Base-by-base conservation (phyloP, 202 grass and related monocot genomes). In the Zoysia matrella region DNA sequence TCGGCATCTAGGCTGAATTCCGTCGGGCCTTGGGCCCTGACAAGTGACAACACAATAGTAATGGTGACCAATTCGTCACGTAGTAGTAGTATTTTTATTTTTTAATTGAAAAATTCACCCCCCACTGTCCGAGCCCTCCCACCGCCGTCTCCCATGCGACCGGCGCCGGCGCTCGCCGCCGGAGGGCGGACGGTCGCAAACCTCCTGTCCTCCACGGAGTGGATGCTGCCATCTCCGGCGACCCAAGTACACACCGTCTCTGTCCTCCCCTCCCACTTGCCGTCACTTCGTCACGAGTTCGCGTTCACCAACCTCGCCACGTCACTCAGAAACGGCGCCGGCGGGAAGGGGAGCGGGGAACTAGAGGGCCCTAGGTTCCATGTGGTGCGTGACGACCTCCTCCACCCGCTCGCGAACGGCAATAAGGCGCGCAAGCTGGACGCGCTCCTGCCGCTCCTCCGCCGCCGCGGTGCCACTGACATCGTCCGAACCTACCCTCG, bases 381-480 rank as follows among this genome's bases (percentile, higher is more conserved):
- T 15, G 70, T 98, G 67, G 82, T 91, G 40, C 87, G 92, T 8
- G 95, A 95, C 78, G 92, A 98, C 75, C 82, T 98, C 65, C 84
- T 98, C 76, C 92, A 98, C 36, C 92, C 95, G 11, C 77, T 98
- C 60, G 82, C 87, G 11, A 98, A 95, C 67, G 92, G 95, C 47
- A 98, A 98, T 83, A 98, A 98, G 90, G 86, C 95, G 50, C 93
- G 90, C 22, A 98, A 98, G 88, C 92, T 98, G 48, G 92, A 98
- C 69, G 90, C 92, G 41, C 84, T 98, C 44, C 86, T 95, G 48
- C 95, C 92, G 41, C 78, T 93, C 72, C 84, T 95, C 75, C 86
- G 65, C 57, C 71, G 40, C 47, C 57, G 53, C 60, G 67, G 86
- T 14, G 81, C 88, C 54, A 92, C 94, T 46, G 90, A 94, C 86